Conservation (phyloP, 352 stramenopile genomes). For the Pythium coloratum region DNA sequence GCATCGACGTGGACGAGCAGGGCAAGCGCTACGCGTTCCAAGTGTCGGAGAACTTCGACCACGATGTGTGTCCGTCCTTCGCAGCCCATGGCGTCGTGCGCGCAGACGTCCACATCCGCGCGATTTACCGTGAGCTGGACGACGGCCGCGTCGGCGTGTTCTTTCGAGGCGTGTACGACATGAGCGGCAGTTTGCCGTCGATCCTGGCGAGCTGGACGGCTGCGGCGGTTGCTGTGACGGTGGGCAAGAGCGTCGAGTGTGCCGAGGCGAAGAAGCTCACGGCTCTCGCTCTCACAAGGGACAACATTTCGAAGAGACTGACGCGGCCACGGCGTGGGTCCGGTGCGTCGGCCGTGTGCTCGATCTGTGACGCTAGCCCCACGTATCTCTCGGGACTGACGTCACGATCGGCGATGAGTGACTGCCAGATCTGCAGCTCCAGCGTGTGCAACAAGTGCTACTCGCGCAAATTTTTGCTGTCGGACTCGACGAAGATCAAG, state of each 20-base stretch:
- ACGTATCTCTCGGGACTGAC: constrained; percentile 3
- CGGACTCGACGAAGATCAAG: constrained; percentile 28
- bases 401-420: constrained; percentile 9
- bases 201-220: constrained; percentile 10
- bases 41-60: constrained; percentile 21
- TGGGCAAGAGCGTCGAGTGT: constrained; percentile 23
- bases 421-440: constrained; percentile 12
- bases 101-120: constrained; percentile 16
- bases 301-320: neutral
- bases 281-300: constrained; percentile 14
- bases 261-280: constrained; percentile 30
- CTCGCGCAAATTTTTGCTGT: constrained; percentile 40
- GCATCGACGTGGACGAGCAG: constrained; percentile 16
- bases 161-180: constrained; percentile 13
- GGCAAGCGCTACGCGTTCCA: constrained; percentile 29
- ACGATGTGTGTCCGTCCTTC: constrained; percentile 26
- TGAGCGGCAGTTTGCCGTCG: constrained; percentile 11
- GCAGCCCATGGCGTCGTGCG: constrained; percentile 16
- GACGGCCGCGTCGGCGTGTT: constrained; percentile 21
- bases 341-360: neutral
- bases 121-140: constrained; percentile 26
- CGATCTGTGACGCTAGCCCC: constrained; percentile 11
- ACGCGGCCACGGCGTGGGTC: neutral
- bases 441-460: constrained; percentile 50
- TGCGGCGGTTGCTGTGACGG: constrained; percentile 18